Conservation (phyloP, 2,329 filamentous ascomycete genomes). For the Sporothrix luriei region DNA sequence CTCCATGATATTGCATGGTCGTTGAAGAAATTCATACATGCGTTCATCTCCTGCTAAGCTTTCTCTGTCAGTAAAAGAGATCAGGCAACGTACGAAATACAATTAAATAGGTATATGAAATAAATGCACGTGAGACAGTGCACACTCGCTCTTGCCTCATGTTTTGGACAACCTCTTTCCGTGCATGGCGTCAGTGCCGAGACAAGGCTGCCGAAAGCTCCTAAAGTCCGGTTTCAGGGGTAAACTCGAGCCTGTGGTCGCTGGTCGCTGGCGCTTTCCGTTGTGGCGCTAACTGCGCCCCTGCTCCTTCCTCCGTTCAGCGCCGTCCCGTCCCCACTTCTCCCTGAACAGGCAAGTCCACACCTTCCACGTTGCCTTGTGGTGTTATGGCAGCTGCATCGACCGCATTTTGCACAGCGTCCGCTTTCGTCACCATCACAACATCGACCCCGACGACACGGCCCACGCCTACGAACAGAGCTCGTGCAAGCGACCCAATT, state of each 20-base stretch:
- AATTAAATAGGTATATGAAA: background rate
- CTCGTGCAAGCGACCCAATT: background rate
- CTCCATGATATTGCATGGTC: no score
- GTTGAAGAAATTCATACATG: no score
- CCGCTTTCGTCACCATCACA: slow-evolving; percentile 23
- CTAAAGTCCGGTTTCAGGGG: background rate
- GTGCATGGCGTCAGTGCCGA: background rate
- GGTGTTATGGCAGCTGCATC: slow-evolving; percentile 17
- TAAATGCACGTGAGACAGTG: background rate
- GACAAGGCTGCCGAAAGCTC: background rate
- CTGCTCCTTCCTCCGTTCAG: background rate
- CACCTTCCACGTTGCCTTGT: slow-evolving; percentile 26
- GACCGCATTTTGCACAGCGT: slow-evolving; percentile 3
- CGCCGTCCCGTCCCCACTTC: background rate
- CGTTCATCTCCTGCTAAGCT: no score
- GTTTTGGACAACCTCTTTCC: background rate
- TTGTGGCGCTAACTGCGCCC: background rate
- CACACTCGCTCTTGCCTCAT: background rate
- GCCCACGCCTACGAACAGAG: no score
- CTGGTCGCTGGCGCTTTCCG: background rate
- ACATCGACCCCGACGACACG: background rate
- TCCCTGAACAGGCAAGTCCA: slow-evolving; percentile 22
- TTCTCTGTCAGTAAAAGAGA: no score
- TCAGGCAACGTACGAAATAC: no score
- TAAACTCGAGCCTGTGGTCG: background rate